Percentiles rank a stretch among this genome's conserved stretches.
These are phyloP conservation scores for Scedosporium boydii DNA, from an alignment of 2,329 filamentous ascomycete species.

Conservation along the genomic window DNA sequence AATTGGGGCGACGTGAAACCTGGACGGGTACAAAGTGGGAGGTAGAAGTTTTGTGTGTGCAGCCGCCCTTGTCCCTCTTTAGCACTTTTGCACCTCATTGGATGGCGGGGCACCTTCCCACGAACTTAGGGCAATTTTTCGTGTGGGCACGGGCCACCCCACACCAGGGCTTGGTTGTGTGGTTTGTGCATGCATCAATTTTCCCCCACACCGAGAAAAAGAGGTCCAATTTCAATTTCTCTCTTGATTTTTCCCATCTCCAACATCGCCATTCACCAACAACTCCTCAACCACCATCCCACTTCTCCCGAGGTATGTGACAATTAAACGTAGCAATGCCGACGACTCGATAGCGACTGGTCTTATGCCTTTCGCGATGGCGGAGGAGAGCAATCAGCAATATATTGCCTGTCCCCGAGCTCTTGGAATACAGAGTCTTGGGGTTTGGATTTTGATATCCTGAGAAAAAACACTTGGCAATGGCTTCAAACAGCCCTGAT, in stretches of 20 bases:
- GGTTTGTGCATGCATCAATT: conserved; percentile 11
- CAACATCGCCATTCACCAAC: conserved; percentile 16
- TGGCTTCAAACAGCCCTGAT: conserved; percentile 26
- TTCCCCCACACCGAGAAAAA: conserved; percentile 18
- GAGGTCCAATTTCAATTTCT: not conserved
- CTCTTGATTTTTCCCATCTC: conserved; percentile 13
- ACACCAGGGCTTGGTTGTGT: conserved; percentile 23
- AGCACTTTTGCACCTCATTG: not conserved
- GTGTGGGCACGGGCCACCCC: conserved; percentile 26
- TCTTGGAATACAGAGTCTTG: conserved; percentile 14
- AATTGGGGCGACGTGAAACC: conserved; percentile 13
- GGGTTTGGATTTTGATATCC: not conserved
- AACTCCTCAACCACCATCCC: conserved; percentile 15
- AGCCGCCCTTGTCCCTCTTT: not conserved
- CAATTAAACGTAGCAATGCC: conserved; percentile 7
- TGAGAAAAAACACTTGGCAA: conserved; percentile 1
- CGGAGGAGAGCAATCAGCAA: conserved; percentile 53
- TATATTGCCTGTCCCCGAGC: conserved; percentile 14
- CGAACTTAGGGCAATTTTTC: conserved; percentile 33
- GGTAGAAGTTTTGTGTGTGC: conserved; percentile 8
- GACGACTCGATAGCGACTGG: conserved; percentile 20
- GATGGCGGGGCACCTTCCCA: conserved; percentile 8
- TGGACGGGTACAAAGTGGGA: conserved; percentile 13
- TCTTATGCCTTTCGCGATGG: conserved; percentile 40
- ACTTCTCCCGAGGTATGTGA: conserved; percentile 34